Evolutionary conservation across 208 protist genomes (phyloP).

Genomic region (Acanthamoeba sp.): DNA sequence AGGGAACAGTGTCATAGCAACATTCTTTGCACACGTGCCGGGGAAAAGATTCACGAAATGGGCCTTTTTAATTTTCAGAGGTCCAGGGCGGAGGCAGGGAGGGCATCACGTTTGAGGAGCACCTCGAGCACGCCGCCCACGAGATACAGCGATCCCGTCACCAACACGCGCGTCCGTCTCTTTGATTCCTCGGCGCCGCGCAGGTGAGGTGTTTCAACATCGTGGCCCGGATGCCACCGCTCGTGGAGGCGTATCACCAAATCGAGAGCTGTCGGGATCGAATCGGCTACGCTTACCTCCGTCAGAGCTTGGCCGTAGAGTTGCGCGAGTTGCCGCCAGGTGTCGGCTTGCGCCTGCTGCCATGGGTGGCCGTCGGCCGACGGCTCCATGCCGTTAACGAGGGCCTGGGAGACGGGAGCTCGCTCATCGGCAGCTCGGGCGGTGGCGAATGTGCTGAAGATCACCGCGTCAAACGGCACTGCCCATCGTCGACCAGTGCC

Average conservation of each 20-base stretch:
- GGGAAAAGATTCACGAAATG: too few relatives aligned
- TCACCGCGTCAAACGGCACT: slow-evolving; percentile 26
- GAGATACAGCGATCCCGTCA: slow-evolving; percentile 71
- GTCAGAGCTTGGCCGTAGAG: neutral
- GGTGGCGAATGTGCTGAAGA: slow-evolving; percentile 62
- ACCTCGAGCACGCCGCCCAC: slow-evolving; percentile 70
- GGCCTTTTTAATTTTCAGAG: slow-evolving; percentile 55
- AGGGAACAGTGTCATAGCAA: too few relatives aligned
- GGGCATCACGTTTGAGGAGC: neutral
- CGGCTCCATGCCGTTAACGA: neutral
- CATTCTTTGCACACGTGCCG: too few relatives aligned
- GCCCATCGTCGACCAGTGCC: neutral
- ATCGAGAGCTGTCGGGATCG: slow-evolving; percentile 37
- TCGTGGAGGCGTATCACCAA: neutral
- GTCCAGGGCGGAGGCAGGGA: slow-evolving; percentile 1
- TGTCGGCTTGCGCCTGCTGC: slow-evolving; percentile 9
- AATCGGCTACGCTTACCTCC: neutral
- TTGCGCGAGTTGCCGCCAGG: neutral
- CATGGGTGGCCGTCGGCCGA: neutral
- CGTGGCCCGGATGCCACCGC: neutral
- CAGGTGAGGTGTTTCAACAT: too few relatives aligned
- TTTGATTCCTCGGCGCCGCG: neutral
- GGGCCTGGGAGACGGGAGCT: too few relatives aligned
- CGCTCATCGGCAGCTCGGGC: neutral
- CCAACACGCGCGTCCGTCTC: neutral